Conservation (phyloP, 2,329 filamentous ascomycete species). For the Beauveria caledonica region DNA sequence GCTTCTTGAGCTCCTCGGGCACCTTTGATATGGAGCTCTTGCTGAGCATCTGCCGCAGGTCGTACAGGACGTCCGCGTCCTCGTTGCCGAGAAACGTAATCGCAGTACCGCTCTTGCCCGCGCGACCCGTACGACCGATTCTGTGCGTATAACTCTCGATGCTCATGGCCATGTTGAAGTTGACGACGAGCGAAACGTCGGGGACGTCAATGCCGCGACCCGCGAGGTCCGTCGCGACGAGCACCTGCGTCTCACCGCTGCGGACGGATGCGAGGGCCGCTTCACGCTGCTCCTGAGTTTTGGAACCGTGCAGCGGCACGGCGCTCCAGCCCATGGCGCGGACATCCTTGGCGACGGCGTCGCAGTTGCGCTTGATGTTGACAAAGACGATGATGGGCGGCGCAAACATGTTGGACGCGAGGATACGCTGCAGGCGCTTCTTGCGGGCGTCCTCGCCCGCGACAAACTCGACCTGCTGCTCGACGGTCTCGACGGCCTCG, state of each 20-base stretch:
- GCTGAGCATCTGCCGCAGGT: slow-evolving; percentile 88
- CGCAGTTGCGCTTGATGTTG: slow-evolving; percentile 99
- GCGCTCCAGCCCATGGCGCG: slow-evolving; percentile 86
- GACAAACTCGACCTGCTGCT: slow-evolving; percentile 92
- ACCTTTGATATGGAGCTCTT: slow-evolving; percentile 85
- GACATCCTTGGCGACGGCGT: slow-evolving; percentile 88
- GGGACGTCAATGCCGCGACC: slow-evolving; percentile 96
- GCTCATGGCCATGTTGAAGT: slow-evolving; percentile 94
- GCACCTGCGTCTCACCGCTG: slow-evolving; percentile 69
- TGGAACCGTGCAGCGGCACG: slow-evolving; percentile 88
- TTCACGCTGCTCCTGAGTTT: slow-evolving; percentile 97
- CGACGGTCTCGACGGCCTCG: slow-evolving; percentile 94
- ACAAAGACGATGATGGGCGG: slow-evolving; percentile 98
- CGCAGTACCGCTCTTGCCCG: slow-evolving; percentile 90
- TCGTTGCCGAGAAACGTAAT: slow-evolving; percentile 93
- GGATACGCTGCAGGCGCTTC: slow-evolving; percentile 87
- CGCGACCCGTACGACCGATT: slow-evolving; percentile 93
- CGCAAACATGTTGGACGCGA: slow-evolving; percentile 69
- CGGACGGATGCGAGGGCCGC: slow-evolving; percentile 81
- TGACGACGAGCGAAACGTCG: slow-evolving; percentile 88
- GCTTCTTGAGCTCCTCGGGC: slow-evolving; percentile 81
- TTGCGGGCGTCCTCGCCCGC: slow-evolving; percentile 90
- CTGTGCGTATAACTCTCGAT: slow-evolving; percentile 97
- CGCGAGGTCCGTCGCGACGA: slow-evolving; percentile 92
- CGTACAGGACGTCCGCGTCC: slow-evolving; percentile 84